Evolutionary conservation across 306 rosid genomes (phyloP).

Genomic region (Canavalia ensiformis): DNA sequence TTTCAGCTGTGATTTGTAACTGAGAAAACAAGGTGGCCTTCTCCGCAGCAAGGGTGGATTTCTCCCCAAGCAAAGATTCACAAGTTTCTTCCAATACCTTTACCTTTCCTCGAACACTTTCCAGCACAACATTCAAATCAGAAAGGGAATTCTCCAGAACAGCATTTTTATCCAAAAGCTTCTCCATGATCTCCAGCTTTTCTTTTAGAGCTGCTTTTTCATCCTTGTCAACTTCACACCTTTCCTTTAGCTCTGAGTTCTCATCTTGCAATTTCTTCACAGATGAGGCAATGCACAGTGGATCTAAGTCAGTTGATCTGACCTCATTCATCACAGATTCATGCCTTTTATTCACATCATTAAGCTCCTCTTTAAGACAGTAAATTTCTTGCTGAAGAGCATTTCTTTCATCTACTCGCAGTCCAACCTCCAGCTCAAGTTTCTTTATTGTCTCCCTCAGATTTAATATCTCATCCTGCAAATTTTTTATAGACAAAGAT

Average conservation of each 20-base stretch:
- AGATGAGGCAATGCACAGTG: slow-evolving; percentile 67
- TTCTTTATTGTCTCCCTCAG: slow-evolving; percentile 74
- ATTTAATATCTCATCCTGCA: slow-evolving; percentile 79
- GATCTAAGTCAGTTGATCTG: slow-evolving; percentile 71
- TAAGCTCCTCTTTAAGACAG: slow-evolving; percentile 83
- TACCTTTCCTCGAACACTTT: slow-evolving; percentile 66
- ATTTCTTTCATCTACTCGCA: slow-evolving; percentile 79
- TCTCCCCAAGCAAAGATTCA: slow-evolving; percentile 70
- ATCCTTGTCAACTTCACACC: slow-evolving; percentile 56
- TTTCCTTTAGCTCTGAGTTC: slow-evolving; percentile 74
- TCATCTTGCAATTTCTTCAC: slow-evolving; percentile 77
- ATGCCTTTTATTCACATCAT: slow-evolving; percentile 63
- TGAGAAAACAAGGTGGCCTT: slow-evolving; percentile 71
- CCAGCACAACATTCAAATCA: slow-evolving; percentile 75
- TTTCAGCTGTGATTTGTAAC: slow-evolving; percentile 64
- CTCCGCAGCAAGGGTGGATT: slow-evolving; percentile 73
- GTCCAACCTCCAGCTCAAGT: slow-evolving; percentile 78
- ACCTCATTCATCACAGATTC: slow-evolving; percentile 71
- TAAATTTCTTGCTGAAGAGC: slow-evolving; percentile 92
- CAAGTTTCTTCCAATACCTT: slow-evolving; percentile 71
- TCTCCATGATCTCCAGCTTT: slow-evolving; percentile 77
- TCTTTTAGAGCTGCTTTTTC: slow-evolving; percentile 72
- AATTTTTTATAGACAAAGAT: slow-evolving; percentile 62
- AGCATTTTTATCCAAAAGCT: slow-evolving; percentile 74
- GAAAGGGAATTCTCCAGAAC: slow-evolving; percentile 79